phyloP scores from a whole-genome alignment of 2,329 filamentous ascomycete species.

The Ophiosphaerella narmari region DNA sequence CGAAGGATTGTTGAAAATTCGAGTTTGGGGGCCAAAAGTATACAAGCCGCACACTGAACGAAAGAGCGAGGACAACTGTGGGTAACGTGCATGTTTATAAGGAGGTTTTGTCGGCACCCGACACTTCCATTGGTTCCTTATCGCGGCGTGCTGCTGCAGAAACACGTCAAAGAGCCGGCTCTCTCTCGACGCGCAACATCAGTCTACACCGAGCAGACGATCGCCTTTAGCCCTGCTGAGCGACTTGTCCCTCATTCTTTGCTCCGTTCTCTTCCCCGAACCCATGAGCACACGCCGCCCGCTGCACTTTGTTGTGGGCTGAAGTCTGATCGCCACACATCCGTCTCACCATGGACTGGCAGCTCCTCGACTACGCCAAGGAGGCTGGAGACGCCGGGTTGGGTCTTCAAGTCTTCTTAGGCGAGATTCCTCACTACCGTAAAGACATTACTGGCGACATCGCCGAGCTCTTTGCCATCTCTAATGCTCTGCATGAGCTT shows the following conservation, averaged over 20 bases:
- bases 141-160: constrained; percentile 35
- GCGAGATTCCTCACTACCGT: constrained; percentile 55
- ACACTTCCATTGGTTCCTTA: constrained; percentile 41
- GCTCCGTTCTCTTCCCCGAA: constrained; percentile 13
- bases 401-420: constrained; percentile 56
- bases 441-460: constrained; percentile 60
- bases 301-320: constrained; percentile 21
- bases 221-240: constrained; percentile 35
- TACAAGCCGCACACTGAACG: constrained; percentile 20
- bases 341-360: constrained; percentile 44
- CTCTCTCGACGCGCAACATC: constrained; percentile 30
- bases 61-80: constrained; percentile 34
- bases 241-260: constrained; percentile 14
- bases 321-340: constrained; percentile 30
- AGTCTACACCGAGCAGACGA: constrained; percentile 33
- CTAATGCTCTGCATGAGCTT: constrained; percentile 55
- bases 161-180: constrained; percentile 43
- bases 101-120: constrained; percentile 34
- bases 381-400: constrained; percentile 59
- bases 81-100: constrained; percentile 40
- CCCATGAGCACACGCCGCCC: constrained; percentile 20
- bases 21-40: constrained; percentile 38
- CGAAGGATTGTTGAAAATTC: constrained; percentile 14
- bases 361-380: constrained; percentile 48
- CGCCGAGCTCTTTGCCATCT: constrained; percentile 60